Evolutionary conservation across 2,329 filamentous ascomycete species (phyloP), one percentile per base, ranked within the genome.

Genomic region (Xylaria sp.): DNA sequence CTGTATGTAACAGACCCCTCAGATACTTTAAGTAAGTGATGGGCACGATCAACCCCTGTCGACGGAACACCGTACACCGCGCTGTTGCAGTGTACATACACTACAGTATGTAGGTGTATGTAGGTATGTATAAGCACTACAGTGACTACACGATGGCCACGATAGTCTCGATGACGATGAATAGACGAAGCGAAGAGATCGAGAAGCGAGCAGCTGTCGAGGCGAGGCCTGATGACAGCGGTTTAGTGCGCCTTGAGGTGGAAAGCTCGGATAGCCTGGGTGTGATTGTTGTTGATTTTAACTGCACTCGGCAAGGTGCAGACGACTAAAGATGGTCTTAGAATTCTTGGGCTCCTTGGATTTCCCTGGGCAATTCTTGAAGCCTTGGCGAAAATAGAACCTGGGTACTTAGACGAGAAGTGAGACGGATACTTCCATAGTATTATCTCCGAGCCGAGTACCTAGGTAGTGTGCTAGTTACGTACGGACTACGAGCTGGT

Each of bases 11-110:
- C 50, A 14, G 55, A 50, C 50, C 57, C 39, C 48, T 58, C 62
- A 58, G 62, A 59, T 59, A 14, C 2, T 4, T 27, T n/a, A n/a
- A 27, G 2, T 4, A 27, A 27, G 58, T 34, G 62, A 68, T 65
- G 62, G 51, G 55, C 66, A 62, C 14, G 6, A 36, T 30, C 19
- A 39, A 19, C 57, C 66, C 66, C 66, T 68, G 61, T 61, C 61
- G 54, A 45, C 1, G 66, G 56, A 60, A 54, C 54, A 34, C 42
- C 1, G 9, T 48, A 11, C 48, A 51, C 19, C 34, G 34, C 45
- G 34, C 21, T 39, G 42, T n/a, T 24, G 48, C 42, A n/a, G 12
- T 51, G 48, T 30, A 51, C 4, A 19, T 27, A 50, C 7, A 47
- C 42, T 17, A 47, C 24, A 27, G 24, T 4, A 27, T 27, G 24